Conservation (phyloP, 306 rosid species). For the Fagus sylvatica region DNA sequence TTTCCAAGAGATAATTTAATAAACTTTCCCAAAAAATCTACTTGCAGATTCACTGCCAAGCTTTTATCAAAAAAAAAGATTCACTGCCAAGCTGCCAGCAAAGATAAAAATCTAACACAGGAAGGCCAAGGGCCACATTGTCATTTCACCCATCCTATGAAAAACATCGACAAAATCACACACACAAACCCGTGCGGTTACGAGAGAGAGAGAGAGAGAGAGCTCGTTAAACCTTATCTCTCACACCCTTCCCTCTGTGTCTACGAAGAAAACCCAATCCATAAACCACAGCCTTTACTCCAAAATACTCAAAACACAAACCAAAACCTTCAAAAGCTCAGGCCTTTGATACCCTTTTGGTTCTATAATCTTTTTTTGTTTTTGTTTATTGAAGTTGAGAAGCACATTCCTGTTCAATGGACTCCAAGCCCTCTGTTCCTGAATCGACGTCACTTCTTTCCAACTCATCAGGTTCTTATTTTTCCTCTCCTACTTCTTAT, state of each 20-base stretch:
- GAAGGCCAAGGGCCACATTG: neutral
- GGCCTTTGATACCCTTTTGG: neutral
- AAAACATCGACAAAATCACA: neutral
- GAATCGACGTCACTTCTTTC: slow-evolving; percentile 17
- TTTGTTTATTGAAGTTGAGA: neutral
- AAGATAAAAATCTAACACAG: too few species aligned
- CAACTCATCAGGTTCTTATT: slow-evolving; percentile 37
- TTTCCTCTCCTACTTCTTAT: slow-evolving; percentile 26
- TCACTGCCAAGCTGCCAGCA: too few species aligned
- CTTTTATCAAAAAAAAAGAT: too few species aligned
- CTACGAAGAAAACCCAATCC: neutral
- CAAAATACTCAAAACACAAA: neutral
- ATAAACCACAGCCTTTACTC: neutral
- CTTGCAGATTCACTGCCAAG: too few species aligned
- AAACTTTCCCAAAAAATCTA: too few species aligned
- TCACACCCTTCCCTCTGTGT: neutral
- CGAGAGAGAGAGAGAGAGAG: neutral
- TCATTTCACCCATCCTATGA: neutral
- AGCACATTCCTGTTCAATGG: slow-evolving; percentile 31
- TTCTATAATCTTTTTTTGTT: neutral
- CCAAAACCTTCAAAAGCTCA: neutral
- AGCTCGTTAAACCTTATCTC: slow-evolving; percentile 41
- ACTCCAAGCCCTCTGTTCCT: slow-evolving; percentile 29
- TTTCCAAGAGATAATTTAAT: too few species aligned
- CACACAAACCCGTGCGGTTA: slow-evolving; percentile 6